These are phyloP conservation scores for Candida coquimbonensis DNA, from an alignment of 805 yeast species.

Conservation along the genomic window DNA sequence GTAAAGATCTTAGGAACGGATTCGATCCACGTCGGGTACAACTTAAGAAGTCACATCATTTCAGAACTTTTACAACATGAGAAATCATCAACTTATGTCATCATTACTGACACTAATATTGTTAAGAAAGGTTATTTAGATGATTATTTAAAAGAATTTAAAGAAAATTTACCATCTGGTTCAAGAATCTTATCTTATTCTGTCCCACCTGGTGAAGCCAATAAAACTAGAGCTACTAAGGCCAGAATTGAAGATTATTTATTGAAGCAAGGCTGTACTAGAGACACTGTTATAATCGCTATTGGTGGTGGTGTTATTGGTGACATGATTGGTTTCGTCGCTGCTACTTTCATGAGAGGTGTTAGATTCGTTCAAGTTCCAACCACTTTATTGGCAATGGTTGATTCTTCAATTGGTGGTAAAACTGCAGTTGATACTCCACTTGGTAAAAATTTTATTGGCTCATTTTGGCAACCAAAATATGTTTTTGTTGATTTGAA, in stretches of 20 bases:
- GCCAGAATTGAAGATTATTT: constrained; percentile 90
- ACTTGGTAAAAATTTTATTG: constrained; percentile 88
- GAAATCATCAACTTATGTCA: constrained; percentile 85
- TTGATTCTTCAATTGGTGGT: constrained; percentile 96
- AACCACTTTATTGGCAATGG: constrained; percentile 92
- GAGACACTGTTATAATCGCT: constrained; percentile 92
- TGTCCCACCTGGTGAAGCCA: constrained; percentile 90
- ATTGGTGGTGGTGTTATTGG: constrained; percentile 99
- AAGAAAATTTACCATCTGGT: constrained; percentile 35
- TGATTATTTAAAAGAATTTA: constrained; percentile 38
- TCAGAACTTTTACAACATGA: constrained; percentile 51
- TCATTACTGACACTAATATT: constrained; percentile 82
- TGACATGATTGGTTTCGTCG: constrained; percentile 97
- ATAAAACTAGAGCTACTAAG: constrained; percentile 82
- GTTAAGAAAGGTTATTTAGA: constrained; percentile 56
- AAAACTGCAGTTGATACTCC: constrained; percentile 98
- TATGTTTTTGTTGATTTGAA: constrained; percentile 83
- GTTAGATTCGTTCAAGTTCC: constrained; percentile 92
- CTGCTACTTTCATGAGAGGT: constrained; percentile 99
- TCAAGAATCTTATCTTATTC: constrained; percentile 67
- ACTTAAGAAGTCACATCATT: constrained; percentile 68
- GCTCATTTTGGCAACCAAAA: constrained; percentile 96
- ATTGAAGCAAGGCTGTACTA: constrained; percentile 77
- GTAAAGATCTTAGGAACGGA: constrained; percentile 78
- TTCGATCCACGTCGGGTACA: constrained; percentile 84